These are phyloP conservation scores for Candida anglica DNA, from an alignment of 805 yeast genomes.

Conservation along the genomic window DNA sequence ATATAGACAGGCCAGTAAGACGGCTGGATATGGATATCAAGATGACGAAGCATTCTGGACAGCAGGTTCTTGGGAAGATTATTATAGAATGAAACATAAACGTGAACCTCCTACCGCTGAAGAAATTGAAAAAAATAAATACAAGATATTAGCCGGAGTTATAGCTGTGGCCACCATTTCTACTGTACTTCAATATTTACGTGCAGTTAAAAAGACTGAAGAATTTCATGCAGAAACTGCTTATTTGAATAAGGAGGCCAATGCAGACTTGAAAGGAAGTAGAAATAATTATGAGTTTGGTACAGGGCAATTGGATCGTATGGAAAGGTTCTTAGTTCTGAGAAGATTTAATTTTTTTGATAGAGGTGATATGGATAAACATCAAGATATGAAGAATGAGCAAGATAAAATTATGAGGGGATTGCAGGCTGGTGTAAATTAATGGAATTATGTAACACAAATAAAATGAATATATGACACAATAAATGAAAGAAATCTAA, in stretches of 20 bases:
- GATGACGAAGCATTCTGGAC: conserved; percentile 49
- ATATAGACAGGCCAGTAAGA: not conserved
- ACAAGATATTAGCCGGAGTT: conserved; percentile 35
- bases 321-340: conserved; percentile 29
- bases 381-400: conserved; percentile 12
- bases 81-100: conserved; percentile 40
- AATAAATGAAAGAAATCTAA: too few species aligned
- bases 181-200: conserved; percentile 31
- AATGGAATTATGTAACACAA: not conserved
- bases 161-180: conserved; percentile 26
- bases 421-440: not conserved
- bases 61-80: conserved; percentile 66
- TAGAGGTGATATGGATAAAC: conserved; percentile 13
- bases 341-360: conserved; percentile 25
- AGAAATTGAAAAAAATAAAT: conserved; percentile 39
- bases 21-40: conserved; percentile 6
- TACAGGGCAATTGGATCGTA: conserved; percentile 18
- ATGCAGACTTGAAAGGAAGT: conserved; percentile 24
- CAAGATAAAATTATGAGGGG: conserved; percentile 7
- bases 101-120: conserved; percentile 37
- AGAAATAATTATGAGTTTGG: conserved; percentile 25
- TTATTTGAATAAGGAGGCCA: conserved; percentile 22
- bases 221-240: conserved; percentile 23
- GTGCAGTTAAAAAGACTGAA: conserved; percentile 31
- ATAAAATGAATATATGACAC: too few species aligned